phyloP scores from a whole-genome alignment of 2,329 filamentous ascomycete genomes.

The Claviceps quebecensis region DNA sequence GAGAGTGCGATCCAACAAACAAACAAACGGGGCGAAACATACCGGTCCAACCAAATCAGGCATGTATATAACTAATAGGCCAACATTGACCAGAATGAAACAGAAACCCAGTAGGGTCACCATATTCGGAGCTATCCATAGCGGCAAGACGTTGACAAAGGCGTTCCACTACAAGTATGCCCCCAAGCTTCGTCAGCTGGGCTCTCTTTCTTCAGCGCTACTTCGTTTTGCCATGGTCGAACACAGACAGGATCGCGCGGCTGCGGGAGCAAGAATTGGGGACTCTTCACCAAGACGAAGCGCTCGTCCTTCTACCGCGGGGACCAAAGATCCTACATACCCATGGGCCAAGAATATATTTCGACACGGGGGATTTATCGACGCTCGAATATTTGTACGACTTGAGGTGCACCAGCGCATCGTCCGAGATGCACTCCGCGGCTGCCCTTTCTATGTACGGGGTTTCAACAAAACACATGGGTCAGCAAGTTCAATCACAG shows the following conservation, averaged over 20 bases:
- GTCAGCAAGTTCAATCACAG: background rate
- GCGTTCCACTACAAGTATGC: conserved; percentile 68
- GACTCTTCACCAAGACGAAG: background rate
- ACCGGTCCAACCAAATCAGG: conserved; percentile 85
- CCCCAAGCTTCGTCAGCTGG: conserved; percentile 1
- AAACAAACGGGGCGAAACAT: conserved; percentile 21
- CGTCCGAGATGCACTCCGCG: conserved; percentile 70
- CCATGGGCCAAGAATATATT: conserved; percentile 89
- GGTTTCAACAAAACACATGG: background rate
- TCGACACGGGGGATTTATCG: conserved; percentile 86
- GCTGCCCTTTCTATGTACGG: conserved; percentile 30
- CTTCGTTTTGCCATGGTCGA: background rate
- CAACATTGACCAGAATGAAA: conserved; percentile 81
- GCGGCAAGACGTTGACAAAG: conserved; percentile 76
- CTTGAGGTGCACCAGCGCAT: conserved; percentile 80
- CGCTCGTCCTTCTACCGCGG: background rate
- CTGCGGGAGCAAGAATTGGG: background rate
- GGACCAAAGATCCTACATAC: conserved; percentile 40
- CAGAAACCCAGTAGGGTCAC: conserved; percentile 90
- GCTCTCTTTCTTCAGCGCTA: too few species aligned
- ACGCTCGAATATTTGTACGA: conserved; percentile 96
- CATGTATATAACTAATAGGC: conserved; percentile 59
- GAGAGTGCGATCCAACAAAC: background rate
- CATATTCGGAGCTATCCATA: conserved; percentile 98
- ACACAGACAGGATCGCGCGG: too few species aligned